These are phyloP conservation scores for Grigorovia transvaalensis DNA, from an alignment of 805 yeast species.

Conservation along the genomic window DNA sequence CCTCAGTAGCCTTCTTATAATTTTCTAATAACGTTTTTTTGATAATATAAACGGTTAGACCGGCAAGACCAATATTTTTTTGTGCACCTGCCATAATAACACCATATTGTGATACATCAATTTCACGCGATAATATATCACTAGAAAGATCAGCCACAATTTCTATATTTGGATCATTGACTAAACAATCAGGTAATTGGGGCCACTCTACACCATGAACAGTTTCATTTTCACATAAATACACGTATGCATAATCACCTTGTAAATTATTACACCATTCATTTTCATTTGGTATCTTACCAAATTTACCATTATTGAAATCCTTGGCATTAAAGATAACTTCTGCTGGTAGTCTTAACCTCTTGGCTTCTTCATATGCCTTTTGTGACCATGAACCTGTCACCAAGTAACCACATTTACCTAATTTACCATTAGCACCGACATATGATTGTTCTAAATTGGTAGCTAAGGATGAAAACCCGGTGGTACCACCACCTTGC, in stretches of 20 bases:
- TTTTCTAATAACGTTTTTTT: conserved; percentile 65
- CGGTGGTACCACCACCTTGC: conserved; percentile 98
- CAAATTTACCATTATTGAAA: conserved; percentile 42
- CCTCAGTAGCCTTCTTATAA: conserved; percentile 42
- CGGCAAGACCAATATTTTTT: conserved; percentile 95
- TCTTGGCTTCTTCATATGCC: conserved; percentile 72
- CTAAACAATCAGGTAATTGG: conserved; percentile 36
- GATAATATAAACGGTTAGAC: conserved; percentile 83
- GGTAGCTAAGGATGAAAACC: conserved; percentile 79
- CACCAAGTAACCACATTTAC: conserved; percentile 75
- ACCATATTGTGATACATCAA: conserved; percentile 81
- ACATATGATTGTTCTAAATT: conserved; percentile 71
- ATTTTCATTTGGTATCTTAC: conserved; percentile 52
- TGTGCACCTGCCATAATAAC: conserved; percentile 96
- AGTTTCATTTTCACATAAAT: conserved; percentile 94
- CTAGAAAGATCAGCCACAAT: conserved; percentile 94
- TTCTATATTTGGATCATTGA: conserved; percentile 52
- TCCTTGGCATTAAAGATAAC: conserved; percentile 57
- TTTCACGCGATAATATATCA: conserved; percentile 68
- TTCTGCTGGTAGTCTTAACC: conserved; percentile 71
- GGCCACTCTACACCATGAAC: conserved; percentile 87
- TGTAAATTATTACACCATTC: conserved; percentile 49
- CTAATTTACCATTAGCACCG: conserved; percentile 60
- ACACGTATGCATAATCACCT: conserved; percentile 66
- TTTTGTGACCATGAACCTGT: conserved; percentile 94